Base-by-base conservation (phyloP, 768 basidiomycete species). In the Pholiota molesta region DNA sequence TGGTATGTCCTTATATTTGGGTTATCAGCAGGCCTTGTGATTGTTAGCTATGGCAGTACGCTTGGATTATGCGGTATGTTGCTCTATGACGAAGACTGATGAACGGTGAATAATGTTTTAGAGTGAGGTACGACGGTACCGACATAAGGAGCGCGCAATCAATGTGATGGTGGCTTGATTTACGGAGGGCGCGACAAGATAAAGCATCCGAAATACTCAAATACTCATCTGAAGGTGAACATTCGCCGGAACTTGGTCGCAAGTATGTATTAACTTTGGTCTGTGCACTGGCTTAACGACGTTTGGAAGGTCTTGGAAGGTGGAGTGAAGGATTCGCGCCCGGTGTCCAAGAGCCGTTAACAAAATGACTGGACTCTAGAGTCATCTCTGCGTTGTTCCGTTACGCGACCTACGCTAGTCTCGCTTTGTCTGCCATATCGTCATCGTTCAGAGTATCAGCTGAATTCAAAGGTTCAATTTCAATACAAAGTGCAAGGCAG, bases 11-110 rank as follows among this genome's bases (percentile, higher is more conserved):
- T 49, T 26, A 49, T 26, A 23, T 21, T 7, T 19, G 2, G 23
- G 47, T 49, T 26, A 14, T 49, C 11, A 26, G 13, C 8, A 2
- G 10, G 47, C 47, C 47, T 49, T 49, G 19, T 23, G 47, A 21
- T 10, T 44, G 16, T 19, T 37, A 37, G 31, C 31, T 31, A 6
- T 31, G 31, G 31, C 31, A 9, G 9, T 6, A 31, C 47, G 23
- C 19, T 13, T 49, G 8, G 47, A 49, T 49, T 26, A 26, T 49
- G 47, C 47, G 23, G 47, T 26, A 49, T 49, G 19, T 26, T 26
- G 47, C 19, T 26, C 47, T 49, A 49, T 49, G 47, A 26, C 47
- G 47, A 49, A 49, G 47, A 26, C 23, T 49, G 47, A 49, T 49
- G 47, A 49, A 49, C n/a, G 21, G 11, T 5, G 3, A 49, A 19